Percentiles rank a stretch among this genome's conserved stretches.
Evolutionary conservation across 495 filamentous ascomycete species (phyloP).

Genomic region (Aspergillus sclerotioniger): DNA sequence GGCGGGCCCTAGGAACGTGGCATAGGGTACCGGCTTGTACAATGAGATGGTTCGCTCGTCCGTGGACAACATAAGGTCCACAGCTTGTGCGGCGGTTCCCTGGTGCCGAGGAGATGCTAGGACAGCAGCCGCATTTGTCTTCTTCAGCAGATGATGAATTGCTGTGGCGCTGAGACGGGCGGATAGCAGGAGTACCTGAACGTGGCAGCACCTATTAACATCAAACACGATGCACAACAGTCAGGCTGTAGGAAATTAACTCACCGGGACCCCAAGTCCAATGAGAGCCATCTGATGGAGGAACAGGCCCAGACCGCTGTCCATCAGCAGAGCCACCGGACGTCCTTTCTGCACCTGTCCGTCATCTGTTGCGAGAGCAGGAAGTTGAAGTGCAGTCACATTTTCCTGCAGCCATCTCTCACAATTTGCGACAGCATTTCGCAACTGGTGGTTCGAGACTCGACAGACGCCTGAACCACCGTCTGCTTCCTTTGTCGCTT

Average conservation of each 20-base stretch:
- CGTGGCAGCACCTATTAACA: too few relatives aligned
- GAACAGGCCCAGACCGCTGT: conserved; percentile 33
- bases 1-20: conserved; percentile 6
- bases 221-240: too few relatives aligned
- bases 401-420: conserved; percentile 10
- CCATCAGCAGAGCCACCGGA: conserved; percentile 31
- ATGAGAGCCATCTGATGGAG: conserved; percentile 29
- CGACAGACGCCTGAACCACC: background rate
- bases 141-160: conserved; percentile 24
- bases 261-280: conserved; percentile 27
- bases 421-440: conserved; percentile 16
- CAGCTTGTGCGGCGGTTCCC: too few relatives aligned
- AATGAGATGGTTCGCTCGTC: background rate
- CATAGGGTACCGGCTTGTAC: conserved; percentile 4
- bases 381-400: background rate
- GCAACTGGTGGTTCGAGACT: conserved; percentile 13
- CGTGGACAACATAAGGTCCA: too few relatives aligned
- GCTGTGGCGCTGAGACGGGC: conserved; percentile 27
- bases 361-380: too few relatives aligned
- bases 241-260: too few relatives aligned
- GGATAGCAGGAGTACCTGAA: conserved; percentile 22
- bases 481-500: too few relatives aligned
- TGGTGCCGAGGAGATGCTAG: conserved; percentile 19
- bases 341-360: conserved; percentile 9
- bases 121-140: conserved; percentile 19